phyloP scores from a whole-genome alignment of 2,329 filamentous ascomycete genomes.

The Didymella pomorum region DNA sequence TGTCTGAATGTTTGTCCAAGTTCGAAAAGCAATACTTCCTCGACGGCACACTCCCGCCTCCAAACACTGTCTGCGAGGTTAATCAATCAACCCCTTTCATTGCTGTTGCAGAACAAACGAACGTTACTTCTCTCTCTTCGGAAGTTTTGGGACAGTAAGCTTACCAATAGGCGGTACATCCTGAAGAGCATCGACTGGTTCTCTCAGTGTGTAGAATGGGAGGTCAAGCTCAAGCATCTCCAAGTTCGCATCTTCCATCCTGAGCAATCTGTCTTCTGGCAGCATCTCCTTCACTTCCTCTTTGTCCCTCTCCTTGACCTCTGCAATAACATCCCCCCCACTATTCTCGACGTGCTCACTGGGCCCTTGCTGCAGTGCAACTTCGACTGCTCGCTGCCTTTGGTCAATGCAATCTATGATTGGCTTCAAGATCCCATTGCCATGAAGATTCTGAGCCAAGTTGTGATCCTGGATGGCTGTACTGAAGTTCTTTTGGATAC shows the following conservation, averaged over 20 bases:
- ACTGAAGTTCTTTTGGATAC: not conserved
- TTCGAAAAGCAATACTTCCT: not conserved
- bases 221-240: not conserved
- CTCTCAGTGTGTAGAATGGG: not conserved
- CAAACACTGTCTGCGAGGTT: not conserved
- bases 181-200: not conserved
- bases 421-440: not conserved
- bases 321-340: not conserved
- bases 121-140: not conserved
- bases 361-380: not conserved
- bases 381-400: not conserved
- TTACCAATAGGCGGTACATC: not conserved
- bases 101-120: not conserved
- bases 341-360: not conserved
- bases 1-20: not conserved
- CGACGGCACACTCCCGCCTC: not conserved
- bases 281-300: not conserved
- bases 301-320: not conserved
- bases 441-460: not conserved
- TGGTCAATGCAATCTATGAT: not conserved
- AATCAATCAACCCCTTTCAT: not conserved
- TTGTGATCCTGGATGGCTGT: not conserved
- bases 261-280: not conserved
- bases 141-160: not conserved
- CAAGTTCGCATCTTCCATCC: not conserved